A percentile compares a stretch with the other conserved stretches of the same genome.
These are phyloP conservation scores for Apostasia ramifera DNA, from an alignment of 106 monocot genomes.

Conservation along the genomic window DNA sequence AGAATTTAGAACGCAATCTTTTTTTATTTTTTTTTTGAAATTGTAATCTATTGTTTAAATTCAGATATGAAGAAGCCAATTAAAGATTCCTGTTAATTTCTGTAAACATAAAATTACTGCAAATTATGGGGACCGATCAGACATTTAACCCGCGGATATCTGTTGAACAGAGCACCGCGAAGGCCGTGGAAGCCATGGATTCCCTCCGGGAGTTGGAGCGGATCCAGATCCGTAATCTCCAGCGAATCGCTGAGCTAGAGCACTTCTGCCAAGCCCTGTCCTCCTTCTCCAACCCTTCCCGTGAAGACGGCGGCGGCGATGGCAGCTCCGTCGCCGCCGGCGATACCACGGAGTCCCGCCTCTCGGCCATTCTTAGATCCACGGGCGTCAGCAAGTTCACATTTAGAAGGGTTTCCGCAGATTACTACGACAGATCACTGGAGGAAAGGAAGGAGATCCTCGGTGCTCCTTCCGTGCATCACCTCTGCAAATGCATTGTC, in stretches of 20 bases:
- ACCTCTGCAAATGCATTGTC: slow-evolving; percentile 80
- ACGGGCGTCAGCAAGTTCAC: slow-evolving; percentile 35
- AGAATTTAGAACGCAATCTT: no score
- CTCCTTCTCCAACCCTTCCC: slow-evolving; percentile 16
- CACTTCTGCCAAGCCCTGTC: slow-evolving; percentile 10
- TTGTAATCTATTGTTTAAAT: no score
- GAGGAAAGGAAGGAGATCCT: slow-evolving; percentile 43
- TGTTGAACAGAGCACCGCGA: no score
- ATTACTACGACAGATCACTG: slow-evolving; percentile 53
- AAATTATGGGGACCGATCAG: no score
- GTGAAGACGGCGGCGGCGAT: not conserved
- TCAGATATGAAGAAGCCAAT: no score
- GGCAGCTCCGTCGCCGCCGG: not conserved
- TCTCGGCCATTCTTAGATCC: slow-evolving; percentile 33
- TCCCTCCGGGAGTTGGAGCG: slow-evolving; percentile 30
- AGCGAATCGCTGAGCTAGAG: slow-evolving; percentile 39
- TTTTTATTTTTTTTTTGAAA: no score
- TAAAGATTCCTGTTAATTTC: no score
- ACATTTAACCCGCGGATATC: no score
- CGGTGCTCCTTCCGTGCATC: slow-evolving; percentile 39
- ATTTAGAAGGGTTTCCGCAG: slow-evolving; percentile 43
- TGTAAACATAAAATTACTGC: no score
- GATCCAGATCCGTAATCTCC: slow-evolving; percentile 33
- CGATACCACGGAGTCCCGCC: slow-evolving; percentile 43
- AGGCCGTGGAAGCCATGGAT: slow-evolving; percentile 15